Evolutionary conservation across 2,329 filamentous ascomycete genomes (phyloP).

Genomic region (Mycosphaerelloides madeirae): DNA sequence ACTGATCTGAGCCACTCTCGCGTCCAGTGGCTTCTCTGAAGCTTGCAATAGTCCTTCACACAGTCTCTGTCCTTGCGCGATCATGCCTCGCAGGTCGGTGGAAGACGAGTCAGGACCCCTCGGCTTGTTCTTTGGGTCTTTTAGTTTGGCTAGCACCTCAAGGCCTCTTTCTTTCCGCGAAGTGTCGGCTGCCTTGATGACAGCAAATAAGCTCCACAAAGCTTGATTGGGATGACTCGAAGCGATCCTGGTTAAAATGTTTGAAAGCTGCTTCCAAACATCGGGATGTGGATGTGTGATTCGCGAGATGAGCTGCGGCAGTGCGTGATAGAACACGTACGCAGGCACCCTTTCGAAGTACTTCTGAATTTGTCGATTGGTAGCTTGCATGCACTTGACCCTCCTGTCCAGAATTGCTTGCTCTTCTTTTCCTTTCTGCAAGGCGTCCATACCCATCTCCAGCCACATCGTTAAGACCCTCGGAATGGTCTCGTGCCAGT

Average conservation of each 20-base stretch:
- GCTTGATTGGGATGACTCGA: constrained; percentile 83
- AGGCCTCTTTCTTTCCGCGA: constrained; percentile 58
- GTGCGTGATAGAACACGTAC: constrained; percentile 74
- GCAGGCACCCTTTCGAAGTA: constrained; percentile 68
- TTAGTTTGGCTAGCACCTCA: constrained; percentile 31
- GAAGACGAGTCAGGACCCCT: constrained; percentile 48
- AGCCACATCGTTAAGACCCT: constrained; percentile 91
- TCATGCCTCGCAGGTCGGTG: constrained; percentile 64
- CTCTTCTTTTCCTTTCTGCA: constrained; percentile 47
- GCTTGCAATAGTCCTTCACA: constrained; percentile 75
- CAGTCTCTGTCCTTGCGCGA: constrained; percentile 74
- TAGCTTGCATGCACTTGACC: constrained; percentile 60
- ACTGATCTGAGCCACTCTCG: constrained; percentile 67
- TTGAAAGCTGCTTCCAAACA: constrained; percentile 71
- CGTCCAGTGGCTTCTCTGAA: constrained; percentile 72
- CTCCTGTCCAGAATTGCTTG: constrained; percentile 45
- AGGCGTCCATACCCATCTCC: constrained; percentile 70
- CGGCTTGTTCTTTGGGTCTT: constrained; percentile 53
- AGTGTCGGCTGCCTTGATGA: constrained; percentile 72
- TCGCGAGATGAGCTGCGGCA: constrained; percentile 92
- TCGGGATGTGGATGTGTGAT: constrained; percentile 79
- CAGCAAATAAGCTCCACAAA: constrained; percentile 83
- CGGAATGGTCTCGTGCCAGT: constrained; percentile 90
- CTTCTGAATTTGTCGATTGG: constrained; percentile 74
- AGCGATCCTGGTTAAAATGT: constrained; percentile 83